These are phyloP conservation scores for Eimeria acervulina DNA, from an alignment of 169 alveolate species.

Conservation along the genomic window DNA sequence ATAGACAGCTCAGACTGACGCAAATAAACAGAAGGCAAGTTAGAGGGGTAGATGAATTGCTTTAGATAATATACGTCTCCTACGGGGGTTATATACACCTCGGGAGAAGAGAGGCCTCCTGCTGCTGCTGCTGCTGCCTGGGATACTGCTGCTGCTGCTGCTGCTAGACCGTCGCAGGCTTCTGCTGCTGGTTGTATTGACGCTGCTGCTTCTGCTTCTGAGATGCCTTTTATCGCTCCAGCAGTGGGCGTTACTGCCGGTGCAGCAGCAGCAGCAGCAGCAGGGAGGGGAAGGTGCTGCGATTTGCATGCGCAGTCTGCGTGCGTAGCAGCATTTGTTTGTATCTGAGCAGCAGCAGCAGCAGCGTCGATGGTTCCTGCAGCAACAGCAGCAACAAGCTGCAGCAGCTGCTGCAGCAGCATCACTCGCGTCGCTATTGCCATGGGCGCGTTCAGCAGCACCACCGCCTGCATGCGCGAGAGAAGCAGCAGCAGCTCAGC, in stretches of 20 bases:
- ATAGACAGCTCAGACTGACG: not conserved
- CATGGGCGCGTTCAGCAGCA: not conserved
- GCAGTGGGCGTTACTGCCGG: not conserved
- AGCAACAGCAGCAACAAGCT: not conserved
- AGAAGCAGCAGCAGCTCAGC: not conserved
- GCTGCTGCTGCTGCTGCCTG: not conserved
- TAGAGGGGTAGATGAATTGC: not conserved
- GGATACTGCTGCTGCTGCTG: not conserved
- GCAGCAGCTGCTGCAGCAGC: conserved; percentile 33
- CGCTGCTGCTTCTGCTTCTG: not conserved
- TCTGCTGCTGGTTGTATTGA: not conserved
- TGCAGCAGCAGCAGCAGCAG: conserved; percentile 13
- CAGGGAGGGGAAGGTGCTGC: not conserved
- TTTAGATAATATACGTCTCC: conserved; percentile 17
- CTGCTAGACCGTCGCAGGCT: not conserved
- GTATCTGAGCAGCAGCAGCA: not conserved
- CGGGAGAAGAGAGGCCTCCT: not conserved
- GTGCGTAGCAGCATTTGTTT: not conserved
- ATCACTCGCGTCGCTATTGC: not conserved
- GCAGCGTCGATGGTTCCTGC: not conserved
- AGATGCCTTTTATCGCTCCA: not conserved
- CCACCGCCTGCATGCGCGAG: not conserved
- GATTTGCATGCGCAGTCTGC: no score
- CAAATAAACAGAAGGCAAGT: not conserved
- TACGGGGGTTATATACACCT: not conserved